Evolutionary conservation across 2,329 filamentous ascomycete species (phyloP), one percentile per base, ranked within the genome.

Genomic region (Zasmidium cellare): DNA sequence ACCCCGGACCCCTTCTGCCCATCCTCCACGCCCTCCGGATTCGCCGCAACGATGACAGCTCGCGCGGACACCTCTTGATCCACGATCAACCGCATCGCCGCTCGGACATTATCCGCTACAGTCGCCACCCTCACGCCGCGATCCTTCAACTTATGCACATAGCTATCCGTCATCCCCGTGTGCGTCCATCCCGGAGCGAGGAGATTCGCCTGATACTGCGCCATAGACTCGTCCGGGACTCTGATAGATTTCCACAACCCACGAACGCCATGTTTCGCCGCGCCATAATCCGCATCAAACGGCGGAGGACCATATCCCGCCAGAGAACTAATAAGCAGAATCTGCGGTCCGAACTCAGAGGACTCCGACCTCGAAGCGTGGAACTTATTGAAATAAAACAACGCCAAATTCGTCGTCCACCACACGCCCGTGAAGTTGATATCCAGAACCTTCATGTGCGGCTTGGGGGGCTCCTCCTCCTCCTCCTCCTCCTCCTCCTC

Each of bases 341-440:
- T 6, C 16, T 41, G 35, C 3, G 35, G 35, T 9, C 16, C 6
- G 6, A 61, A 44, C 19, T 48, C 20, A 6, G 49, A 47, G 51
- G 55, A 47, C 1, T 23, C 20, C n/a, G 19, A 16, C 3, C 25
- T 9, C 7, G 18, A 31, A 3, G 28, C n/a, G 18, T 19, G 23
- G 12, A 25, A 19, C 23, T 51, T 47, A 14, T 41, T 41, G 51
- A 53, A 62, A 55, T 56, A 58, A 25, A 53, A 48, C 7, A 53
- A 41, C 12, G 60, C 60, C 9, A 60, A 46, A 2, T 48, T 55
- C 2, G 60, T 35, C 2, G 58, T 63, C 49, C 53, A 60, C 20
- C 56, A 35, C 5, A 49, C 24, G 5, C 58, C 58, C 2, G 41
- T 55, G 49, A 63, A 41, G 18, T 59, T 59, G 24, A 60, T 47